phyloP scores from a whole-genome alignment of 805 yeast species.

The Metschnikowia dekortorum region DNA sequence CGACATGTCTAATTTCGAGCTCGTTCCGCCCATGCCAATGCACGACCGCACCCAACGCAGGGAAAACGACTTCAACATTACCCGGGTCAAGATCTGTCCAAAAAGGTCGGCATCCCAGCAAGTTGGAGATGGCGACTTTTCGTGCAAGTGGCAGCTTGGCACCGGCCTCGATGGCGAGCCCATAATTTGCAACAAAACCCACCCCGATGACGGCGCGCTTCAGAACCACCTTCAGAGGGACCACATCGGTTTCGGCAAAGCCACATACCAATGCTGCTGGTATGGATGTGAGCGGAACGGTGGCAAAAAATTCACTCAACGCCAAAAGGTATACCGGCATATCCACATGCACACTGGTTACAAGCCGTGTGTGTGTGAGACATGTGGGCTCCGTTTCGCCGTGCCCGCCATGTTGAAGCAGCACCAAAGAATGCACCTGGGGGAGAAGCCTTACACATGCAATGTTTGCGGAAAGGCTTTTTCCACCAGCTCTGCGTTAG shows the following conservation, averaged over 20 bases:
- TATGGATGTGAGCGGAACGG: conserved; percentile 61
- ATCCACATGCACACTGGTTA: conserved; percentile 83
- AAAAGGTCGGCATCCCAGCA: conserved; percentile 10
- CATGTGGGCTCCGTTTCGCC: conserved; percentile 70
- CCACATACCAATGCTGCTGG: conserved; percentile 74
- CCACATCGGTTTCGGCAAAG: conserved; percentile 74
- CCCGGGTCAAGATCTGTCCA: conserved; percentile 31
- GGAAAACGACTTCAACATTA: conserved; percentile 23
- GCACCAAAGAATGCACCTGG: conserved; percentile 81
- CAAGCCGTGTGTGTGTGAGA: conserved; percentile 69
- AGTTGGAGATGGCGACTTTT: conserved; percentile 28
- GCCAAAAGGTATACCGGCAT: conserved; percentile 84
- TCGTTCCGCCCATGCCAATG: neutral
- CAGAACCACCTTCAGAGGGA: conserved; percentile 63
- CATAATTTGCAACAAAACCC: conserved; percentile 47
- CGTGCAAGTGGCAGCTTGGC: conserved; percentile 44
- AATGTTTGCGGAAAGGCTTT: conserved; percentile 68
- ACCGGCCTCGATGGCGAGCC: conserved; percentile 25
- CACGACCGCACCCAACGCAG: neutral
- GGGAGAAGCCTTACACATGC: conserved; percentile 84
- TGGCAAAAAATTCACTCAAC: conserved; percentile 63
- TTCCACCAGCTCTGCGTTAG: conserved; percentile 76
- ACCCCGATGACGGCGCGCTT: conserved; percentile 53
- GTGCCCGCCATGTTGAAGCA: conserved; percentile 74
- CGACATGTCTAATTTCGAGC: neutral